Conservation (phyloP, 2,329 filamentous ascomycete genomes). For the Stachybotrys elegans region DNA sequence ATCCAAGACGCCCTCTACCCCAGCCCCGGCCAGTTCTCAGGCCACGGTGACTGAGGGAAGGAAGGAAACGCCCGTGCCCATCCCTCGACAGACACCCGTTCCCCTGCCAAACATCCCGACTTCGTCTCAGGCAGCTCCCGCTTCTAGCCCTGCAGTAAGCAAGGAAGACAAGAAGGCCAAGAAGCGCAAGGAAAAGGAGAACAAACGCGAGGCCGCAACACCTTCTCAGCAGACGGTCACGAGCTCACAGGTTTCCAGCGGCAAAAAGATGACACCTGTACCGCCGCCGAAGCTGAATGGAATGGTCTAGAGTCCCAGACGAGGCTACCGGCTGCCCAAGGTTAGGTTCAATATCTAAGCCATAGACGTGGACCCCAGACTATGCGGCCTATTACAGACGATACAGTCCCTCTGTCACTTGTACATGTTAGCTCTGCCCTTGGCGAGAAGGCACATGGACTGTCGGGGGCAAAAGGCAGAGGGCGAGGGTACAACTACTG, state of each 20-base stretch:
- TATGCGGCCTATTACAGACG: no score
- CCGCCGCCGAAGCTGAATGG: constrained; percentile 15
- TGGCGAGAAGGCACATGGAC: no score
- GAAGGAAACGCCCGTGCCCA: constrained; percentile 23
- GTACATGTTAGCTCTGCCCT: no score
- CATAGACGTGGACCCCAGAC: no score
- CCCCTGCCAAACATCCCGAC: constrained; percentile 31
- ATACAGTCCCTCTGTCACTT: no score
- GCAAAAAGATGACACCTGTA: constrained; percentile 21
- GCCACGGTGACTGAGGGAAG: constrained; percentile 1
- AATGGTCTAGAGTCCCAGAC: constrained; percentile 16
- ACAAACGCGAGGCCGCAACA: constrained; percentile 10
- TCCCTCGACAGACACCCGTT: constrained; percentile 22
- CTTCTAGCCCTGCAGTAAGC: constrained; percentile 14
- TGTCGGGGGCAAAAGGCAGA: no score
- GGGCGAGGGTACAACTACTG: no score
- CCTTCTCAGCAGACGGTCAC: constrained; percentile 12
- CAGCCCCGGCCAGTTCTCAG: constrained; percentile 12
- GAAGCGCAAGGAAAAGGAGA: constrained; percentile 23
- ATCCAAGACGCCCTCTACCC: constrained; percentile 11
- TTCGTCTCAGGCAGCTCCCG: constrained; percentile 11
- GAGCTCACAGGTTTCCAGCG: constrained; percentile 10
- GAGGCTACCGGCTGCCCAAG: constrained; percentile 1
- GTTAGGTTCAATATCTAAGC: no score
- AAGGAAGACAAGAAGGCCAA: constrained; percentile 23